Evolutionary conservation across 441 rosid genomes (phyloP).

Genomic region (Flueggea neowawraea): DNA sequence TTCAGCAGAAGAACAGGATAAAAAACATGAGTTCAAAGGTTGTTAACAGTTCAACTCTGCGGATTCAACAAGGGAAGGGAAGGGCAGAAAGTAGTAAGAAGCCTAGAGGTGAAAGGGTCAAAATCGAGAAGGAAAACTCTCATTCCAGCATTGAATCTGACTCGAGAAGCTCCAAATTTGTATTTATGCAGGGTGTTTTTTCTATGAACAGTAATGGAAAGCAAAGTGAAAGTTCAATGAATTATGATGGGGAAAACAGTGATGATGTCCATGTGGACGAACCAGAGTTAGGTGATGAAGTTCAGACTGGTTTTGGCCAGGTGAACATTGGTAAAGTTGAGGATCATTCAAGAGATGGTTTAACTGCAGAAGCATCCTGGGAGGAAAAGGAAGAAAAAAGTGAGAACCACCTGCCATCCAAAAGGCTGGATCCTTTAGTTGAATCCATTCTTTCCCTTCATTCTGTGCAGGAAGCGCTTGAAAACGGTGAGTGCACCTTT

Average conservation of each 20-base stretch:
- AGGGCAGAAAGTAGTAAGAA: conserved; percentile 57
- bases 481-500: conserved; percentile 48
- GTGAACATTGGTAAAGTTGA: conserved; percentile 37
- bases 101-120: conserved; percentile 76
- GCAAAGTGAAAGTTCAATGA: conserved; percentile 39
- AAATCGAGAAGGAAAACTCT: conserved; percentile 79
- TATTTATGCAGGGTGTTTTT: conserved; percentile 65
- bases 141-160: conserved; percentile 85
- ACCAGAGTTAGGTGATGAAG: conserved; percentile 33
- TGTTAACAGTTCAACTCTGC: conserved; percentile 35
- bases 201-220: conserved; percentile 50
- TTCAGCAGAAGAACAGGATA: conserved; percentile 40
- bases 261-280: conserved; percentile 44
- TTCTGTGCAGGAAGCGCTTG: conserved; percentile 62
- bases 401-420: conserved; percentile 33
- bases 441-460: conserved; percentile 54
- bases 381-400: conserved; percentile 40
- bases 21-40: conserved; percentile 47
- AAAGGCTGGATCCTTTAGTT: conserved; percentile 42
- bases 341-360: conserved; percentile 43
- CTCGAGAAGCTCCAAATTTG: conserved; percentile 83
- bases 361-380: conserved; percentile 47
- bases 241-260: conserved; percentile 50
- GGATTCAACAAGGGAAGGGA: conserved; percentile 45
- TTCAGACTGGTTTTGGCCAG: conserved; percentile 34